Base-by-base conservation (phyloP, 2,329 filamentous ascomycete species). In the Periconia digitata region DNA sequence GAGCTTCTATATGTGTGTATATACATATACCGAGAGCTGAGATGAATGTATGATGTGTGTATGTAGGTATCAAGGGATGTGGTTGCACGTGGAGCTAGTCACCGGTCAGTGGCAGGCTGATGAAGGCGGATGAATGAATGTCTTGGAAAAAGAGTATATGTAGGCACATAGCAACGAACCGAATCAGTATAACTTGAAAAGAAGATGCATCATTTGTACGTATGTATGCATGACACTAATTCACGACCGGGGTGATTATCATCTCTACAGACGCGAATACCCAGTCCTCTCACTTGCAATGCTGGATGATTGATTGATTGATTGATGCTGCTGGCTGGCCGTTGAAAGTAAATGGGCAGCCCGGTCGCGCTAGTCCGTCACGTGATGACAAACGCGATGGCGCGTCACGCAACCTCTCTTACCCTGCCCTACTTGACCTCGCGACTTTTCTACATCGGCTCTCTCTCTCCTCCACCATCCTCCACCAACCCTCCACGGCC, bases 361-460 rank as follows among this genome's bases (percentile, higher is more conserved):
- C 6, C 5, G 12, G 13, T 16, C 54, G 55, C 59, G 57, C 54
- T 47, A 54, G 50, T 63, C 60, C 61, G 58, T 62, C 15, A 22
- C 21, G 16, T 27, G 16, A 20, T 24, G 17, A 23, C n/a, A 16
- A 27, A 56, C 54, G 54, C 50, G 39, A 43, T 45, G 43, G 20
- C 20, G 43, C 43, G 35, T 43, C 54, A 46, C 44, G 39, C n/a
- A n/a, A n/a, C n/a, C 22, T 34, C 10, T 15, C 27, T 32, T 32
- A 32, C 27, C 27, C n/a, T 32, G 8, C 40, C 20, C 6, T 15
- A 27, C n/a, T 40, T 27, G 21, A 47, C 47, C 43, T 54, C 58
- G 59, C 60, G 57, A 62, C 60, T 63, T 62, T 56, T 54, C 59
- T 32, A 15, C n/a, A 5, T 32, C 40, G 40, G 51, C 49, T 21